Evolutionary conservation across 352 stramenopile species (phyloP), one percentile per base, ranked within the genome.

Genomic region (Phytophthora hybrid): DNA sequence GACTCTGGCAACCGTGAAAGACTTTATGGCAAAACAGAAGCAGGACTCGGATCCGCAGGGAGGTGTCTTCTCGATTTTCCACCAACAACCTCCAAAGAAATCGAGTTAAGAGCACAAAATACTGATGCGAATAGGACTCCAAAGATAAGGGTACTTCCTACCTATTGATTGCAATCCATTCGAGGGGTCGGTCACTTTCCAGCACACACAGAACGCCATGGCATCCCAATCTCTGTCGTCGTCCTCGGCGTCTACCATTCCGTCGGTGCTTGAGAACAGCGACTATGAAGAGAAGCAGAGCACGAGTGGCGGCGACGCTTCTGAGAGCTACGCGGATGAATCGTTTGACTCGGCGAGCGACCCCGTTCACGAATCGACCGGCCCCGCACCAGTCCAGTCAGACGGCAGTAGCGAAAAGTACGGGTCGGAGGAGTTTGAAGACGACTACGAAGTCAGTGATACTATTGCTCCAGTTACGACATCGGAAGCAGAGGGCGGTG

Each of bases 1-100:
- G 13, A 78, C 74, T 4, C 37, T 79, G 59, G 47, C 73, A 61
- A 80, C 69, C 18, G 69, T 80, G 21, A 80, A 80, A 18, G 70
- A 78, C 3, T 72, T 72, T 44, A 77, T 78, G 51, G 65, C 49
- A 29, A 70, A 80, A 44, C 74, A 78, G 52, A 70, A 76, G 8
- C 29, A 74, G 6, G 73, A 74, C 18, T 53, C 52, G 26, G 64
- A 71, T 51, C 53, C 57, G 5, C 63, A 73, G 23, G 59, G 53
- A 9, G 70, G 41, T 8, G 62, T 81, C 1, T 81, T 78, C 54
- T 81, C 74, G 4, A 76, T 81, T 34, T 81, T 81, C 32, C 61
- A 47, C 4, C 54, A 47, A 11, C 69, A 76, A 23, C 39, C 59
- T 46, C 34, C 64, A 6, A 77, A 71, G 47, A 76, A 81, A 34